Conservation (phyloP, 2,329 filamentous ascomycete genomes). For the Cladosporium sp. region DNA sequence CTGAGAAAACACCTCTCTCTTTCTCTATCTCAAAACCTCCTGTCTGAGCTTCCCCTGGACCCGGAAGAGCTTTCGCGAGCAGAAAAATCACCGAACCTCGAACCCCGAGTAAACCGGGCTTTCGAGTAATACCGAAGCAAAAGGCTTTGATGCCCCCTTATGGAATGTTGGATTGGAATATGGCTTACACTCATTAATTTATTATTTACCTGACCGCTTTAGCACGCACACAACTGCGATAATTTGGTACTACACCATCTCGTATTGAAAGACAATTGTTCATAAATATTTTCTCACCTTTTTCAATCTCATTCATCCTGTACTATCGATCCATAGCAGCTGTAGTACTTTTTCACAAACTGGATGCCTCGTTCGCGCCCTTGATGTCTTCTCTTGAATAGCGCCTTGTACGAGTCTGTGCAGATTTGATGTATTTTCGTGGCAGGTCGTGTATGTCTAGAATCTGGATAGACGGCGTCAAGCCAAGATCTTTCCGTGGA, state of each 20-base stretch:
- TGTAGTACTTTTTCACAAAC: no score
- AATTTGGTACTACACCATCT: constrained; percentile 2
- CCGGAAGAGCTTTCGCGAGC: background rate
- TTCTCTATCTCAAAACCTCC: background rate
- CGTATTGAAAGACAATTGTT: background rate
- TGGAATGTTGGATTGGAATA: constrained; percentile 2
- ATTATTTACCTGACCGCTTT: constrained; percentile 3
- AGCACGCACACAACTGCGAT: background rate
- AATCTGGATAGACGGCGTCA: no score
- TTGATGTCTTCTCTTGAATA: no score
- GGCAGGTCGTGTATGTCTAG: no score
- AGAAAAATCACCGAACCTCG: background rate
- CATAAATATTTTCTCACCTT: background rate
- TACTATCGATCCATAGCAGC: no score
- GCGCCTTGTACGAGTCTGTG: no score
- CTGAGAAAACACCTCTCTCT: background rate
- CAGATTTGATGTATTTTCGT: no score
- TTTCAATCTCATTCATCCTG: no score
- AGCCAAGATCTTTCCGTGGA: no score
- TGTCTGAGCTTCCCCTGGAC: background rate
- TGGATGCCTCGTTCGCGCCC: no score
- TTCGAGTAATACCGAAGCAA: background rate
- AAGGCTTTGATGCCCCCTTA: background rate
- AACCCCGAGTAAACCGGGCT: background rate
- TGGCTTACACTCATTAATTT: constrained; percentile 3